Evolutionary conservation across 2,329 filamentous ascomycete genomes (phyloP).

Genomic region (Eurotiales sp.): DNA sequence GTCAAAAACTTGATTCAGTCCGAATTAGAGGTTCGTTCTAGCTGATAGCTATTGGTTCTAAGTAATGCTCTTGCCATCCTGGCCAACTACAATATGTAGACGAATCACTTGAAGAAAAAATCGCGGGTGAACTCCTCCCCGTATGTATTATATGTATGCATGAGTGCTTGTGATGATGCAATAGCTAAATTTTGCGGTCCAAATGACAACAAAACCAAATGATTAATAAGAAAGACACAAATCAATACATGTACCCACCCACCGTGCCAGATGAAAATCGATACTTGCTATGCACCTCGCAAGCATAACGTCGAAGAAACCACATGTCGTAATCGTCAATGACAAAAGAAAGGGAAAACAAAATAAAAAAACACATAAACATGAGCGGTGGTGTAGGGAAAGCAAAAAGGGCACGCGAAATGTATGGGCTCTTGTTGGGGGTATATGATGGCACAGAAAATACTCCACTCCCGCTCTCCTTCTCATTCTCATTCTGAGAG

Average conservation of each 20-base stretch:
- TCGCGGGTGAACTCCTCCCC: too few species aligned
- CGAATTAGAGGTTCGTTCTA: too few species aligned
- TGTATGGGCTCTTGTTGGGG: constrained; percentile 3
- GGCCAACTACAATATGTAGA: too few species aligned
- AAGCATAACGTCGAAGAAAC: neutral
- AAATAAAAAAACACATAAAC: neutral
- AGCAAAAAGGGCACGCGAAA: constrained; percentile 1
- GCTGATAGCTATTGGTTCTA: too few species aligned
- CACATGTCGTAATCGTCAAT: neutral
- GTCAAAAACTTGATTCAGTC: too few species aligned
- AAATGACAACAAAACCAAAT: neutral
- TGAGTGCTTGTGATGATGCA: neutral
- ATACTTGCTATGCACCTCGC: neutral
- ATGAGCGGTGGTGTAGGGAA: neutral
- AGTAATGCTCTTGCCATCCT: too few species aligned
- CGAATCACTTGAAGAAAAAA: too few species aligned
- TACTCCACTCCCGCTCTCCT: neutral
- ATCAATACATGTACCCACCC: neutral
- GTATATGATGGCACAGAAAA: constrained; percentile 15
- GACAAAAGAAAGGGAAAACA: neutral
- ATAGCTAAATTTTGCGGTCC: neutral
- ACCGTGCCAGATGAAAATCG: neutral
- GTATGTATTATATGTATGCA: neutral
- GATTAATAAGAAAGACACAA: neutral
- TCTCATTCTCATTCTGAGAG: neutral